These are phyloP conservation scores for Stenocarpella maydis DNA, from an alignment of 2,329 filamentous ascomycete genomes.

Conservation along the genomic window DNA sequence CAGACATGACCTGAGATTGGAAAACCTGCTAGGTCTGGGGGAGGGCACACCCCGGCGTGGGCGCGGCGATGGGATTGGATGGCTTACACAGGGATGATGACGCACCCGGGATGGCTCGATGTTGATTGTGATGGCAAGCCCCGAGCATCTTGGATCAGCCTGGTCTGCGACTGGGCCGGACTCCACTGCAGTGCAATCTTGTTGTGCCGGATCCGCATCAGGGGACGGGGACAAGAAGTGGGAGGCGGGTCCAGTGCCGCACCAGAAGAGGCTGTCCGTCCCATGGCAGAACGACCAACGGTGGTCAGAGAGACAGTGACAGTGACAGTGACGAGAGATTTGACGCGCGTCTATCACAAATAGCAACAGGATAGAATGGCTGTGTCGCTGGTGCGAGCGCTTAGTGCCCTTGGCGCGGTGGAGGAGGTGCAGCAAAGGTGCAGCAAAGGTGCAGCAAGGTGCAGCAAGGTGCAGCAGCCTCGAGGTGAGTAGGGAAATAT, in stretches of 20 bases:
- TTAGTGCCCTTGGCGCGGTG: not conserved
- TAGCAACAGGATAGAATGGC: slow-evolving; percentile 19
- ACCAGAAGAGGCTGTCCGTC: not conserved
- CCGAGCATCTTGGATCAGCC: not conserved
- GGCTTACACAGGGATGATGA: slow-evolving; percentile 1
- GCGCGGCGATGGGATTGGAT: not conserved
- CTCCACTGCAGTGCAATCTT: slow-evolving; percentile 3
- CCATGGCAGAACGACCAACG: not conserved
- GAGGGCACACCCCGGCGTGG: not conserved
- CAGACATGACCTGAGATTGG: slow-evolving; percentile 4
- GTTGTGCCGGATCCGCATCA: not conserved
- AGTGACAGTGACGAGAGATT: not conserved
- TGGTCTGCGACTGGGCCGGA: not conserved
- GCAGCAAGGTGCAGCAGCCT: not conserved
- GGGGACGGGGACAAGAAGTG: not conserved
- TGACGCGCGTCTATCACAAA: slow-evolving; percentile 24
- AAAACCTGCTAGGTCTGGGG: not conserved
- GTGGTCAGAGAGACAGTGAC: not conserved
- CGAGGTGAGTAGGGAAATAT: too few species aligned
- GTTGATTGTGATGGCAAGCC: not conserved
- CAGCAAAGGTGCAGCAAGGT: not conserved
- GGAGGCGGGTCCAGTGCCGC: too few species aligned
- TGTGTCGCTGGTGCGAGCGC: not conserved
- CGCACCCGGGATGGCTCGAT: not conserved
- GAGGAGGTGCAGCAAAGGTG: not conserved